Evolutionary conservation across 495 filamentous ascomycete genomes (phyloP).

Genomic region (Hyaloscypha finlandica): DNA sequence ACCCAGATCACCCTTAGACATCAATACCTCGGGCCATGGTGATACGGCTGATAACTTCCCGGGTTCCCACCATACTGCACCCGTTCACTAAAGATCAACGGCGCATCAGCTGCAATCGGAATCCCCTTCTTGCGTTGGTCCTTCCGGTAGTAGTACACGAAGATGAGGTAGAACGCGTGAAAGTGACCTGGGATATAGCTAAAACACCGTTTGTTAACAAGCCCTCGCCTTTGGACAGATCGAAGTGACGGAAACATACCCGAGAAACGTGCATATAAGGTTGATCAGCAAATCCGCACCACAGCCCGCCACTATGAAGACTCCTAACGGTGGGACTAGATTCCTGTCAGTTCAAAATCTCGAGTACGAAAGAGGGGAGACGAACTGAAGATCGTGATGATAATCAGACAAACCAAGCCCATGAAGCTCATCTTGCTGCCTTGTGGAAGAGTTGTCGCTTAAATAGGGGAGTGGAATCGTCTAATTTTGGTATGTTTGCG

Average conservation of each 20-base stretch:
- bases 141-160: conserved; percentile 77
- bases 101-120: conserved; percentile 51
- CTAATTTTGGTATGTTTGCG: not conserved
- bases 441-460: not conserved
- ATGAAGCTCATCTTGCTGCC: not conserved
- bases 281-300: conserved; percentile 88
- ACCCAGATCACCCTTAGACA: not conserved
- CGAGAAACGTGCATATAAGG: conserved; percentile 83
- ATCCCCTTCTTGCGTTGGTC: conserved; percentile 56
- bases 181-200: conserved; percentile 80
- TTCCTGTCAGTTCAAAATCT: not conserved
- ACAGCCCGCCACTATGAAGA: conserved; percentile 88
- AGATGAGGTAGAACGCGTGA: conserved; percentile 91
- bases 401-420: not conserved
- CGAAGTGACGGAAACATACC: conserved; percentile 50
- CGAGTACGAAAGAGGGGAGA: not conserved
- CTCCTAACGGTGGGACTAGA: conserved; percentile 70
- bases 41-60: not conserved
- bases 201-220: not conserved
- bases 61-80: conserved; percentile 66
- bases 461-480: conserved; percentile 3
- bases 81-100: conserved; percentile 78
- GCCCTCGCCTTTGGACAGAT: conserved; percentile 8
- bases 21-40: not conserved
- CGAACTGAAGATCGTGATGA: conserved; percentile 11